phyloP scores from a whole-genome alignment of 345 rosid genomes.

The Eucalyptus pauciflora region DNA sequence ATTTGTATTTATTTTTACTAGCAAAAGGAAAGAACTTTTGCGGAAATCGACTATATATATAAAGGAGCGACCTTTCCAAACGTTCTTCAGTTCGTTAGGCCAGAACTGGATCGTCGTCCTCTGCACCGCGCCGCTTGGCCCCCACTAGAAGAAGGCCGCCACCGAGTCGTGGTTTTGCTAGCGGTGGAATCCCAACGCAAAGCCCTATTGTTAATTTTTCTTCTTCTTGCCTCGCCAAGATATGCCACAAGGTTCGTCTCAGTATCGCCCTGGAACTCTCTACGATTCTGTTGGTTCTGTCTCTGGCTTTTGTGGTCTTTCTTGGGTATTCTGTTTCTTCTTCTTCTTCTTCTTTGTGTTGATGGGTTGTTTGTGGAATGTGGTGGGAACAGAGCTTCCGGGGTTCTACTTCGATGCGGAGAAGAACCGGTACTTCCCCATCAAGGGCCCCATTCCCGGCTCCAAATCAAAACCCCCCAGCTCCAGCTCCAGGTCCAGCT shows the following conservation, averaged over 20 bases:
- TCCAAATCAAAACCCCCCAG: slow-evolving; percentile 12
- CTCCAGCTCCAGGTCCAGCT: background rate
- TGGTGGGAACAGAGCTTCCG: slow-evolving; percentile 44
- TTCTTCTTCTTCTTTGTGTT: background rate
- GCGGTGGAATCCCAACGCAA: background rate
- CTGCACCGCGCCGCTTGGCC: background rate
- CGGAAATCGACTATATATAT: background rate
- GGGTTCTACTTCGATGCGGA: slow-evolving; percentile 80
- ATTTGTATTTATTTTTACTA: background rate
- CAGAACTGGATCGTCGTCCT: background rate
- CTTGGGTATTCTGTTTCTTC: background rate
- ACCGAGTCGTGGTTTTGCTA: background rate
- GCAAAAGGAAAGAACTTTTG: background rate
- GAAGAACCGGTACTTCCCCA: slow-evolving; percentile 82
- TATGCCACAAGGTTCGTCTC: background rate
- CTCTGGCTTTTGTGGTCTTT: background rate
- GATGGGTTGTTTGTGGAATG: background rate
- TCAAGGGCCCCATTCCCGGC: slow-evolving; percentile 74
- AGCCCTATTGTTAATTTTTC: background rate
- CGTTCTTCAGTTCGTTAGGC: background rate
- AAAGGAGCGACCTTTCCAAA: background rate
- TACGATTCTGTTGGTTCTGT: background rate
- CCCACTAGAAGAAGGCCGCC: background rate
- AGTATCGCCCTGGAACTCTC: background rate
- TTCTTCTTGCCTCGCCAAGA: background rate